Evolutionary conservation across 805 yeast genomes (phyloP), one percentile per base, ranked within the genome.

Genomic region (Tetrapisispora nanseiensis): DNA sequence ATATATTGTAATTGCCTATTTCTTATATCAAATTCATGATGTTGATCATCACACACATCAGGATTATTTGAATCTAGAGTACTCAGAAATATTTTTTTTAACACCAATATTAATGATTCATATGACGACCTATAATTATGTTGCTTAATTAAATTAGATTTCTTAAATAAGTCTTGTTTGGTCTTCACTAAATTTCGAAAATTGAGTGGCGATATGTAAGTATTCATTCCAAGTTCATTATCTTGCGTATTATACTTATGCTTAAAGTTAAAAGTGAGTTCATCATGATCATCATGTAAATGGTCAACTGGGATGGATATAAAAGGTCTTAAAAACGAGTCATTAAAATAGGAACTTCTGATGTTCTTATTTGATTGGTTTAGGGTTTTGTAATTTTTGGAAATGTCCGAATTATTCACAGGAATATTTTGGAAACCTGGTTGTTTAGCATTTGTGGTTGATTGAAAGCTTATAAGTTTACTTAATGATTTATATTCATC

Each of bases 401-500:
- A n/a, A n/a, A n/a, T n/a, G n/a, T n/a, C n/a, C n/a, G n/a, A n/a
- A n/a, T 11, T 19, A 6, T 37, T 20, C n/a, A 20, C n/a, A 13
- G 15, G 12, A 13, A 27, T 28, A 4, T 26, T 26, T 16, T 11
- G 6, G 6, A 7, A 6, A 19, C 18, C 12, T 2, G 19, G 5
- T 12, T 12, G 20, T 3, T 7, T 13, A 4, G 5, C 7, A 15
- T n/a, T 21, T 4, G 33, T 2, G 13, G 13, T 20, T 3, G 26
- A 23, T 8, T 26, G 24, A 10, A 39, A 8, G n/a, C 19, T 30
- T 4, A 33, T 36, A 11, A 56, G 42, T 40, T 53, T 51, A 23
- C 53, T 52, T 22, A 57, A 31, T 33, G 51, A 52, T 46, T 48
- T 48, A 28, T 56, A 51, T 39, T 56, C 61, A 21, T 49, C 51